A percentile compares a stretch with the other conserved stretches of the same genome.
Evolutionary conservation across 768 basidiomycete genomes (phyloP).

Genomic region (Xerocomellus intermedius): DNA sequence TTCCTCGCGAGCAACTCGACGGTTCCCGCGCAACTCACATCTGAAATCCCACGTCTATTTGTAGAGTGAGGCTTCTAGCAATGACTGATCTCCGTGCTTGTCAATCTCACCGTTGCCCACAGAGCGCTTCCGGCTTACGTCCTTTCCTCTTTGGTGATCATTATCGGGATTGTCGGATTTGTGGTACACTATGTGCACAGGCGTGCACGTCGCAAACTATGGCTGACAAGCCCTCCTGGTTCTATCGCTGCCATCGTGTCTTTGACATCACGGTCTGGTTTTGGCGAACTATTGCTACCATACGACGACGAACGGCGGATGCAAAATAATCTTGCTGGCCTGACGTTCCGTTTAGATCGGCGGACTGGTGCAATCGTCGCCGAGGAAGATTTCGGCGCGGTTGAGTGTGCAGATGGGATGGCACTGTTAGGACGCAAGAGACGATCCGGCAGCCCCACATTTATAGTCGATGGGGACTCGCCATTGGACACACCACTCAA

Average conservation of each 20-base stretch:
- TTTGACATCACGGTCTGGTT: conserved; percentile 59
- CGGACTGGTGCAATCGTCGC: conserved; percentile 63
- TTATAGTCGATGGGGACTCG: conserved; percentile 2
- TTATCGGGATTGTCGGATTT: conserved; percentile 48
- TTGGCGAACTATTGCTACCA: conserved; percentile 58
- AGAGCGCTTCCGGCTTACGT: conserved; percentile 54
- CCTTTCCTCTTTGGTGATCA: conserved; percentile 48
- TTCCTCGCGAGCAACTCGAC: conserved; percentile 45
- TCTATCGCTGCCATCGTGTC: conserved; percentile 57
- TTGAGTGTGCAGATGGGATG: conserved; percentile 8
- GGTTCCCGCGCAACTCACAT: conserved; percentile 39
- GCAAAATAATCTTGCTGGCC: conserved; percentile 45
- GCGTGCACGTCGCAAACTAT: conserved; percentile 46
- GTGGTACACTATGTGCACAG: conserved; percentile 48
- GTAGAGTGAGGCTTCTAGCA: conserved; percentile 48
- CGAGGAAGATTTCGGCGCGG: conserved; percentile 39
- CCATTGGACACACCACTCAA: conserved; percentile 3
- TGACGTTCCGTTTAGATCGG: conserved; percentile 54
- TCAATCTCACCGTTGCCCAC: conserved; percentile 1
- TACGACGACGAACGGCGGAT: conserved; percentile 51
- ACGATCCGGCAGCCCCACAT: conserved; percentile 1
- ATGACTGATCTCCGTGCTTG: neutral
- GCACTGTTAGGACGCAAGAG: conserved; percentile 15
- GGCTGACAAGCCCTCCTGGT: conserved; percentile 55
- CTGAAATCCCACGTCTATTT: conserved; percentile 47